Evolutionary conservation across 2,329 filamentous ascomycete genomes (phyloP), one percentile per base, ranked within the genome.

Genomic region (Colletotrichum sp.): DNA sequence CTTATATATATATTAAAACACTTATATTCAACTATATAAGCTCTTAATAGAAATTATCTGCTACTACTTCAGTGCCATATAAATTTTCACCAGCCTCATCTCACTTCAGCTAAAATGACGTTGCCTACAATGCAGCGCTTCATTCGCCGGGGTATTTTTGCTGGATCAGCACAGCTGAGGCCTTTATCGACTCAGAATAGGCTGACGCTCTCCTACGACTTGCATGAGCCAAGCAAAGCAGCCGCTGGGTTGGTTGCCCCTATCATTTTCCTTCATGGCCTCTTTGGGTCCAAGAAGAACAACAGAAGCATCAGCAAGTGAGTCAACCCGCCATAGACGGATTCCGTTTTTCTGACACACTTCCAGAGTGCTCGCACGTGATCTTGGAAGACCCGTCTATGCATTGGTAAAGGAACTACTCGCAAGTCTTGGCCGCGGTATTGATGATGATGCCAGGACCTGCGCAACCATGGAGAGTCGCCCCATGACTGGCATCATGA

Each of bases 281-380:
- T 98, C 13, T 98, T 98, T 81, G 96, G 96, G 24, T 98, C 95
- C 48, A 98, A 97, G 87, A 96, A 95, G 87, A 98, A 98, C 83
- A 98, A 98, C 83, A 90, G 96, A 83, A 95, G 91, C 81, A 97
- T 98, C 77, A 97, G 96, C 93, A 98, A 96, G 96, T 98, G 88
- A 83, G 94, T 86, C 15, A 32, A 13, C 28, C 30, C 8, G 18
- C 58, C 15, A 21, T 28, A 30, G 10, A 61, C 9, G 12, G 10
- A 66, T 77, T 81, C 43, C 80, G 36, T 65, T n/a, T 55, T 13
- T 58, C 24, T 13, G 52, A 66, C 38, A 18, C 28, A 9, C 16
- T 6, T 18, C 7, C 79, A 97, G 96, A 87, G 93, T 91, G 48
- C 87, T 98, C 66, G 94, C 96, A 55, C 92, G 94, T 81, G 94